Percentiles rank a stretch among this genome's conserved stretches.
phyloP scores from a whole-genome alignment of 495 filamentous ascomycete genomes.

The Aspergillus homomorphus region DNA sequence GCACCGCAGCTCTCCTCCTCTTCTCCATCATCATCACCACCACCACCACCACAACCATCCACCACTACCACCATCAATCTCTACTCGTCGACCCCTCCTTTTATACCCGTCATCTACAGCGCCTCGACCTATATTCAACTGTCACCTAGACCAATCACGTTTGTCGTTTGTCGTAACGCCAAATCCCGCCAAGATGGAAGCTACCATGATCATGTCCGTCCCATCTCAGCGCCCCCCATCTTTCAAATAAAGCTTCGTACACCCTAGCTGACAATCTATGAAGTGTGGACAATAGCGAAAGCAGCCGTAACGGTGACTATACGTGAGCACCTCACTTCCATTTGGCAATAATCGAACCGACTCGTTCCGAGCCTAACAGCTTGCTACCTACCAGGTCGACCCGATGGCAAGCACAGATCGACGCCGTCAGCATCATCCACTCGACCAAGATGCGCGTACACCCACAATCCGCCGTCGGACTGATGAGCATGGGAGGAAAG shows the following conservation, averaged over 20 bases:
- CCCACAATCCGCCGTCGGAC: constrained; percentile 91
- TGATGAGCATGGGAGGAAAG: constrained; percentile 98
- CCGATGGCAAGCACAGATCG: constrained; percentile 90
- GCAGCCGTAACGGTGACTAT: constrained; percentile 96
- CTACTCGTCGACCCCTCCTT: background rate
- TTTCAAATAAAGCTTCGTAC: constrained; percentile 16
- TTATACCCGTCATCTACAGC: constrained; percentile 3
- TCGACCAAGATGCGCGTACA: constrained; percentile 90
- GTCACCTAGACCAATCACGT: constrained; percentile 16
- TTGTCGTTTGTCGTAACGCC: constrained; percentile 6
- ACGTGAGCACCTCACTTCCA: constrained; percentile 30
- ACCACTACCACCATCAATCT: constrained; percentile 2
- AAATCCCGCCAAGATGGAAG: constrained; percentile 60
- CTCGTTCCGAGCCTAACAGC: constrained; percentile 18
- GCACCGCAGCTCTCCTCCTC: constrained; percentile 1
- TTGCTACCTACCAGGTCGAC: constrained; percentile 62
- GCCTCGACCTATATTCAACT: background rate
- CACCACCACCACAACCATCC: constrained; percentile 10
- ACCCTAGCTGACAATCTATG: constrained; percentile 24
- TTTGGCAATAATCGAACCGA: background rate
- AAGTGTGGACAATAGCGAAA: constrained; percentile 97
- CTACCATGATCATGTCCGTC: constrained; percentile 70
- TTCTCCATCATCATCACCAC: constrained; percentile 11
- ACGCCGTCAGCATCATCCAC: constrained; percentile 93
- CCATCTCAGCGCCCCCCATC: constrained; percentile 7